These are phyloP conservation scores for Luffa aegyptiaca DNA, from an alignment of 306 rosid species.

Conservation along the genomic window DNA sequence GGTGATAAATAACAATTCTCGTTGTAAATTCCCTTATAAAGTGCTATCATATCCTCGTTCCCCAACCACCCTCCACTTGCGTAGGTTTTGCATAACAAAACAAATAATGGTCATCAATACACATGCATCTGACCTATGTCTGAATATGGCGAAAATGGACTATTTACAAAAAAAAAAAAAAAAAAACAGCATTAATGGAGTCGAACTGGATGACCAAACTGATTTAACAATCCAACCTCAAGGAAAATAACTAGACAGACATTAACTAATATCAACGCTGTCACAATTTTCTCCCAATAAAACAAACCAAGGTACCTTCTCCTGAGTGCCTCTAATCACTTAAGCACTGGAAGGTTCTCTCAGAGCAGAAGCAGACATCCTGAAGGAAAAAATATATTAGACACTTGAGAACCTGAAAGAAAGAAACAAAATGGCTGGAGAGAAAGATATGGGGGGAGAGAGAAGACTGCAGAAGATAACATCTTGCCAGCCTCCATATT, in stretches of 20 bases:
- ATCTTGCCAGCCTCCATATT: constrained; percentile 6
- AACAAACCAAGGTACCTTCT: constrained; percentile 99
- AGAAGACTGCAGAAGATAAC: background rate
- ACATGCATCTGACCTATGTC: background rate
- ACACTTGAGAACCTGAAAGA: constrained; percentile 50
- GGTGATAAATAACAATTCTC: background rate
- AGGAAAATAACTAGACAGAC: constrained; percentile 11
- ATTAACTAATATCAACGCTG: constrained; percentile 24
- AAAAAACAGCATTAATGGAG: constrained; percentile 5
- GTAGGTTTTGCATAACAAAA: background rate
- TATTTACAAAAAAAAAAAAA: background rate
- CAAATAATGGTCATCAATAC: background rate
- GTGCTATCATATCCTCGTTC: background rate
- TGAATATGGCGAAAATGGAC: background rate
- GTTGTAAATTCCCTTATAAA: background rate
- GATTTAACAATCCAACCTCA: background rate
- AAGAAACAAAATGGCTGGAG: constrained; percentile 22
- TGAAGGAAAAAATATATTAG: constrained; percentile 90
- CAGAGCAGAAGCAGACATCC: constrained; percentile 75
- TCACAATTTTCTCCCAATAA: constrained; percentile 63
- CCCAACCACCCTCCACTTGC: background rate
- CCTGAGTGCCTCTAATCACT: constrained; percentile 86
- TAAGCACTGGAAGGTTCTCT: constrained; percentile 85
- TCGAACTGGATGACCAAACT: background rate
- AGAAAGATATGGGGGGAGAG: constrained; percentile 10